These are phyloP conservation scores for Kwoniella shivajii DNA, from an alignment of 1,284 basidiomycete species.

Conservation along the genomic window DNA sequence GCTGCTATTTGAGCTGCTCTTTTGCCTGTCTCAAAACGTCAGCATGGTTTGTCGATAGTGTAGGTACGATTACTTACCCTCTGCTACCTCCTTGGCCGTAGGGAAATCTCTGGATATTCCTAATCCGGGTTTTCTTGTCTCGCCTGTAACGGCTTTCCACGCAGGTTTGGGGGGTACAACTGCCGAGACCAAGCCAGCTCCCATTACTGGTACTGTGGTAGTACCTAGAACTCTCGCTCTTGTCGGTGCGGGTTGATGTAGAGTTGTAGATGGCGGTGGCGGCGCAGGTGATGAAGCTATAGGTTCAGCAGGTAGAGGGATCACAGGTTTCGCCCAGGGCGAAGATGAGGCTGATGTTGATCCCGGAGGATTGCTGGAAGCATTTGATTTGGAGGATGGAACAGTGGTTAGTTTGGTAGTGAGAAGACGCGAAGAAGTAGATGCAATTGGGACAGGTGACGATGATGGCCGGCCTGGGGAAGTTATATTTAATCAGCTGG, in stretches of 20 bases:
- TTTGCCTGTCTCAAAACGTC: slow-evolving; percentile 29
- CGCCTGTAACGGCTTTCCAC: slow-evolving; percentile 24
- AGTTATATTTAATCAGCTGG: slow-evolving; percentile 1
- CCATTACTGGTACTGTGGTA: slow-evolving; percentile 23
- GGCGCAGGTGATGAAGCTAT: slow-evolving; percentile 5
- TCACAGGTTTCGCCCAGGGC: slow-evolving; percentile 49
- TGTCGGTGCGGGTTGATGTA: slow-evolving; percentile 40
- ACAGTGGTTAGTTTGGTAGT: slow-evolving; percentile 76
- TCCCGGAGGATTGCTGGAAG: slow-evolving; percentile 39
- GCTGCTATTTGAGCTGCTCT: slow-evolving; percentile 47
- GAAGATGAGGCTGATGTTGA: slow-evolving; percentile 32
- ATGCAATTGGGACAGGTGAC: slow-evolving; percentile 48
- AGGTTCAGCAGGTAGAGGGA: slow-evolving; percentile 18
- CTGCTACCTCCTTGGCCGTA: slow-evolving; percentile 86
- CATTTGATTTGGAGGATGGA: slow-evolving; percentile 35
- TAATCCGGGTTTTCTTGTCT: slow-evolving; percentile 21
- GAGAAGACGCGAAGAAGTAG: slow-evolving; percentile 72
- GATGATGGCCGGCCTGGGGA: slow-evolving; percentile 55
- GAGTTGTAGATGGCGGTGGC: slow-evolving; percentile 5
- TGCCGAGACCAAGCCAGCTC: slow-evolving; percentile 35
- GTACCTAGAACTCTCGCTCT: slow-evolving; percentile 18
- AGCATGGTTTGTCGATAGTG: slow-evolving; percentile 2
- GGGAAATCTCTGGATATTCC: slow-evolving; percentile 64
- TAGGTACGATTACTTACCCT: slow-evolving; percentile 59
- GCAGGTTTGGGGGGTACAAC: slow-evolving; percentile 22